A percentile compares a stretch with the other conserved stretches of the same genome.
Evolutionary conservation across 352 stramenopile genomes (phyloP).

Genomic region (Phytophthora pseudosyringae): DNA sequence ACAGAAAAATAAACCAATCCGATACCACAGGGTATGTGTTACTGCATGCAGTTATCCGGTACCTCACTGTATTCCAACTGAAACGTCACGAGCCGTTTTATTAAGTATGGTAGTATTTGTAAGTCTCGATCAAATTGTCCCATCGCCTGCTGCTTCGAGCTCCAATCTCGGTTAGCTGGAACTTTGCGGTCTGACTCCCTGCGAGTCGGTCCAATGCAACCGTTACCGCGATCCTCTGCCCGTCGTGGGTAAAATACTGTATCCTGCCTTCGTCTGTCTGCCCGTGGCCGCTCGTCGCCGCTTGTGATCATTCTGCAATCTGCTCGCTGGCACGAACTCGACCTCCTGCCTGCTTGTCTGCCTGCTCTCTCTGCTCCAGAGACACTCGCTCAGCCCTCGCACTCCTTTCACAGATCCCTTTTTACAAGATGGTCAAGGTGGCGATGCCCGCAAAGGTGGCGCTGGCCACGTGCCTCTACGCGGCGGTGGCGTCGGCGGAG

Average conservation of each 20-base stretch:
- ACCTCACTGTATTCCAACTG: background rate
- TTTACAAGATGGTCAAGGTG: conserved; percentile 40
- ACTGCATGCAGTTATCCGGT: background rate
- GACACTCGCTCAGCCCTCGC: background rate
- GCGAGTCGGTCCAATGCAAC: conserved; percentile 27
- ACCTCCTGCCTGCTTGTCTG: conserved; percentile 4
- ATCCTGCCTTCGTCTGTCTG: conserved; percentile 7
- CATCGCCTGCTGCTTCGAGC: background rate
- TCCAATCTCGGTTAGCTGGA: conserved; percentile 16
- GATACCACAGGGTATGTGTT: background rate
- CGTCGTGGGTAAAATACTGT: conserved; percentile 10
- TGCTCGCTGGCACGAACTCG: conserved; percentile 31
- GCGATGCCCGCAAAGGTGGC: conserved; percentile 25
- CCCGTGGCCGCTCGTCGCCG: conserved; percentile 3
- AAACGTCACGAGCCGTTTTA: background rate
- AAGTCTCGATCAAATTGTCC: conserved; percentile 1
- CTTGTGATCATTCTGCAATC: conserved; percentile 40
- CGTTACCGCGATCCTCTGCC: conserved; percentile 33
- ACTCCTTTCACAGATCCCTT: conserved; percentile 5
- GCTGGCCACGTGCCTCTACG: conserved; percentile 31
- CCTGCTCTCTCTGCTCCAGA: conserved; percentile 18
- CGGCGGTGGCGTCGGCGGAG: conserved; percentile 24
- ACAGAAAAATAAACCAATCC: conserved; percentile 11
- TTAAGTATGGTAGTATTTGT: background rate
- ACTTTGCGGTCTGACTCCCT: conserved; percentile 32